Evolutionary conservation across 106 monocot genomes (phyloP), one percentile per base, ranked within the genome.

Genomic region (Dendrobium nobile): DNA sequence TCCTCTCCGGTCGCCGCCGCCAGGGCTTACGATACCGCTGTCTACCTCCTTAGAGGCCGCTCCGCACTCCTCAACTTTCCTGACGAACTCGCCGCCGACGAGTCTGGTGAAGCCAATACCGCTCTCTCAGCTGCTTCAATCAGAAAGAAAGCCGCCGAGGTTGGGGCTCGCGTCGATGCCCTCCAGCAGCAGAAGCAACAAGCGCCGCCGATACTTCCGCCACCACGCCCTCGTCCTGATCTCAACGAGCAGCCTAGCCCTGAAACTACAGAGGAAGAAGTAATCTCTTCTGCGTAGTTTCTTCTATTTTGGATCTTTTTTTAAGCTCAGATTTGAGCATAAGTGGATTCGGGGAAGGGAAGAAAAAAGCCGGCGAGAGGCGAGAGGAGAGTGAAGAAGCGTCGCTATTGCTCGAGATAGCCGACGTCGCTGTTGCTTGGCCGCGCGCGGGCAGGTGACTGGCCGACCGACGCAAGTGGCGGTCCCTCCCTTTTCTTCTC

Each of bases 191-290:
- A 18, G n/a, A 42, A 45, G 43, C 75, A 45, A 27, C 72, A 9
- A 31, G 43, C 27, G n/a, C 45, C 1, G 0, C 77, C 48, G 73
- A 37, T 31, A 27, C 33, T 15, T 15, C 68, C 51, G 73, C 78
- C 51, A 54, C 56, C 8, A 31, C 44, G 28, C 0, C 86, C 79
- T 82, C 82, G 88, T 33, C 91, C 88, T 7, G 91, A 91, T 67
- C 88, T 91, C 76, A 91, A 91, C 61, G 84, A 81, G 75, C 79
- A 78, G 41, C 88, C 91, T 3, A 86, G 84, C 65, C 86, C 88
- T 1, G 91, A 88, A 33, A 73, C 22, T 41, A 82, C 81, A 43
- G 86, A 84, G 56, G 88, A 82, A 65, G 64, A 26, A n/a, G 15
- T 20, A 4, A 16, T 58, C 58, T 58, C 20, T 17, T 58, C 58